These are phyloP conservation scores for Suhomyces maxii DNA, from an alignment of 1,139 yeast species.

Conservation along the genomic window DNA sequence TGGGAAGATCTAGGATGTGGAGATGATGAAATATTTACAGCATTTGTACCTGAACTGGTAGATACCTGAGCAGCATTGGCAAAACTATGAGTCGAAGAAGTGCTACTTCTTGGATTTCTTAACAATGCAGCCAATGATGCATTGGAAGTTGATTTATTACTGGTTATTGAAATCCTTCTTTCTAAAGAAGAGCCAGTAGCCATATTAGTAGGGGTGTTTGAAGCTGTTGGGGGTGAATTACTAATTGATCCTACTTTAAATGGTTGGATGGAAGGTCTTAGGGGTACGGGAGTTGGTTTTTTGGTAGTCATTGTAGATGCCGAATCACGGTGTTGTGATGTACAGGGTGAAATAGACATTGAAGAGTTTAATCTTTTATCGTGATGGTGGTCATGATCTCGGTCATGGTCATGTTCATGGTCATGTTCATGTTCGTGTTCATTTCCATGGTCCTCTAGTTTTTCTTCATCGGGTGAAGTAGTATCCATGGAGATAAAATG, in stretches of 20 bases:
- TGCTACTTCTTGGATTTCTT: constrained; percentile 45
- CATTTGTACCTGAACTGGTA: constrained; percentile 11
- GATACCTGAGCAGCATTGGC: constrained; percentile 32
- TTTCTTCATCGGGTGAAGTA: constrained; percentile 1
- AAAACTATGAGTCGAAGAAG: constrained; percentile 30
- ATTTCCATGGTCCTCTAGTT: constrained; percentile 3
- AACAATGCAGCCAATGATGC: constrained; percentile 56
- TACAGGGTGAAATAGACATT: constrained; percentile 33
- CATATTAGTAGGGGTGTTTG: constrained; percentile 21
- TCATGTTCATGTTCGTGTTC: too few species aligned
- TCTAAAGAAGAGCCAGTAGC: constrained; percentile 33
- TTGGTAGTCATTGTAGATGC: constrained; percentile 9
- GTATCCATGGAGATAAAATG: constrained; percentile 55
- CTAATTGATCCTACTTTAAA: constrained; percentile 64
- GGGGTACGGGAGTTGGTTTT: constrained; percentile 21
- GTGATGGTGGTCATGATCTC: not conserved
- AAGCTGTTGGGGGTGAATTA: constrained; percentile 41
- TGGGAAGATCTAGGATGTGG: constrained; percentile 44
- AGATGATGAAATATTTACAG: constrained; percentile 15
- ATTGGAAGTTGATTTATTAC: constrained; percentile 52
- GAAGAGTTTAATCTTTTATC: constrained; percentile 13
- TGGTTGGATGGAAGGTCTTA: constrained; percentile 49
- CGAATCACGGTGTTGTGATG: constrained; percentile 16
- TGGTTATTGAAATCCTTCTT: constrained; percentile 44
- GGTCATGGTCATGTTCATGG: not conserved